Evolutionary conservation across 148 eudicot species (phyloP).

Genomic region (Limonium bicolor): DNA sequence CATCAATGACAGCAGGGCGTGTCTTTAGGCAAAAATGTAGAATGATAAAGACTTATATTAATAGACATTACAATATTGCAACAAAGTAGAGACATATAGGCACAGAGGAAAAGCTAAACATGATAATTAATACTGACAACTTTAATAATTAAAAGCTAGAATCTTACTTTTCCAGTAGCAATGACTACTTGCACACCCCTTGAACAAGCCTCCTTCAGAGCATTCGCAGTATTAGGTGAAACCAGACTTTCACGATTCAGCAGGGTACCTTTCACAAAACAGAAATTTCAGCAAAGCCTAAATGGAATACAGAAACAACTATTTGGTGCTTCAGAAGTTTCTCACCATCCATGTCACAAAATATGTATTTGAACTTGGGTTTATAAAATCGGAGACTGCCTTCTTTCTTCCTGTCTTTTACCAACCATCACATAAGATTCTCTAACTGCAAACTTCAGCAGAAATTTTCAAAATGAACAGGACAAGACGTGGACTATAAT

Average conservation of each 20-base stretch:
- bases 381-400: constrained; percentile 78
- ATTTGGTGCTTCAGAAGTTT: background rate
- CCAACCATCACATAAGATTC: constrained; percentile 38
- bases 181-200: constrained; percentile 82
- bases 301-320: background rate
- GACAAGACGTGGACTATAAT: constrained; percentile 2
- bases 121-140: background rate
- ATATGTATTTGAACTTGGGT: constrained; percentile 79
- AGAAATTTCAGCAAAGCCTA: constrained; percentile 1
- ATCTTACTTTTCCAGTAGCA: constrained; percentile 88
- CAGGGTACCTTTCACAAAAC: constrained; percentile 46
- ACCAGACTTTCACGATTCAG: constrained; percentile 77
- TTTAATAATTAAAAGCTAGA: no score
- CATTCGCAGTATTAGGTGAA: constrained; percentile 49
- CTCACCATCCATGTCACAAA: constrained; percentile 99
- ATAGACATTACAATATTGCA: no score
- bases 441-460: constrained; percentile 20
- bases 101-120: no score
- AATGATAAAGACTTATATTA: background rate
- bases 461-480: constrained; percentile 8
- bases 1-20: constrained; percentile 59
- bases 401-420: constrained; percentile 93
- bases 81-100: no score
- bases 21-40: constrained; percentile 27
- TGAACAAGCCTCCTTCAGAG: constrained; percentile 71